phyloP scores from a whole-genome alignment of 768 basidiomycete genomes.

The Mrakia frigida region DNA sequence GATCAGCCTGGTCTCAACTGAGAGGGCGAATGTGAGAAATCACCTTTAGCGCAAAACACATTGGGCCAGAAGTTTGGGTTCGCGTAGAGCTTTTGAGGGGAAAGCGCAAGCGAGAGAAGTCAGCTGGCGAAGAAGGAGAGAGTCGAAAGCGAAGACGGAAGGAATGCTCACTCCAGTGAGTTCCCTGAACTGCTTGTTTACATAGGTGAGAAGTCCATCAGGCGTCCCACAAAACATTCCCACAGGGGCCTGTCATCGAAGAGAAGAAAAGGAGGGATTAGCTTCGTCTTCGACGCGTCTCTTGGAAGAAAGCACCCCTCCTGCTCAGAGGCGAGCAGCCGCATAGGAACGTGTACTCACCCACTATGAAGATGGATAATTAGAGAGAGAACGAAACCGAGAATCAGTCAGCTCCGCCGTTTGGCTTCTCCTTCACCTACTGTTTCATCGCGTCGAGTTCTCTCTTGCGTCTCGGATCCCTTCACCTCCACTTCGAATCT shows the following conservation, averaged over 20 bases:
- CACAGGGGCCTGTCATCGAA: neutral
- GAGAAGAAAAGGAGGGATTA: neutral
- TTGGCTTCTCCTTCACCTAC: too few relatives aligned
- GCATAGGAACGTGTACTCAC: too few relatives aligned
- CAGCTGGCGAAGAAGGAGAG: neutral
- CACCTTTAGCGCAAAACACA: neutral
- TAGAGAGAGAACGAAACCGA: too few relatives aligned
- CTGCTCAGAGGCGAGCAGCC: too few relatives aligned
- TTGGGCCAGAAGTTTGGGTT: constrained; percentile 10
- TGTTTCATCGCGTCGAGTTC: too few relatives aligned
- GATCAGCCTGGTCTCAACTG: neutral
- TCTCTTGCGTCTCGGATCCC: too few relatives aligned
- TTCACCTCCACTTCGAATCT: too few relatives aligned
- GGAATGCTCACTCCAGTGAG: neutral
- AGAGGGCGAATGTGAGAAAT: neutral
- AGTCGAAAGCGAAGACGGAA: neutral
- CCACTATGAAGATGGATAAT: too few relatives aligned
- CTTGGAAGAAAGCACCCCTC: too few relatives aligned
- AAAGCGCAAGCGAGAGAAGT: neutral
- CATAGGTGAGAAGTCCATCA: neutral
- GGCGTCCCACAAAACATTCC: neutral
- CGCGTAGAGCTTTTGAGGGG: neutral
- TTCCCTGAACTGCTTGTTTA: constrained; percentile 6
- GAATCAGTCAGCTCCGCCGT: too few relatives aligned
- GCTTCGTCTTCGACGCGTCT: neutral